A percentile compares a stretch with the other conserved stretches of the same genome.
These are phyloP conservation scores for Leccinum subrobustum DNA, from an alignment of 1,284 basidiomycete genomes.

Conservation along the genomic window DNA sequence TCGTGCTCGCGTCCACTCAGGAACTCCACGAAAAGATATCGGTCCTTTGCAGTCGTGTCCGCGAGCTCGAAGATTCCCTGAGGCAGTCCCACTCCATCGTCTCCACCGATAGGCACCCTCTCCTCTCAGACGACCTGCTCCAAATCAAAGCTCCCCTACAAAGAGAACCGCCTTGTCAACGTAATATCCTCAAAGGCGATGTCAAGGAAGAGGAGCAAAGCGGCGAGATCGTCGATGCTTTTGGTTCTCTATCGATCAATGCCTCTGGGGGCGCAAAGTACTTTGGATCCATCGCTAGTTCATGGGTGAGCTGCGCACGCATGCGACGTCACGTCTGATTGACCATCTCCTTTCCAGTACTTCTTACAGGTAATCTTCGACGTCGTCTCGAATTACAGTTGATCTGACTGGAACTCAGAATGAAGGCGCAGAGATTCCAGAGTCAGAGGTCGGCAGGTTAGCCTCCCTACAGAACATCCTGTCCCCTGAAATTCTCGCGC, in stretches of 20 bases:
- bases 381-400: conserved; percentile 9
- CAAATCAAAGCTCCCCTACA: conserved; percentile 72
- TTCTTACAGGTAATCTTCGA: conserved; percentile 58
- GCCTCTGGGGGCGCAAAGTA: conserved; percentile 69
- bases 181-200: conserved; percentile 26
- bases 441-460: conserved; percentile 47
- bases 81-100: conserved; percentile 56
- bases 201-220: conserved; percentile 60
- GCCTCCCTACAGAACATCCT: conserved; percentile 53
- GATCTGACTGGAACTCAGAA: conserved; percentile 45
- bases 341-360: conserved; percentile 44
- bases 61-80: conserved; percentile 75
- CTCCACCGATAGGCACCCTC: conserved; percentile 62
- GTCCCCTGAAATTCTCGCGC: conserved; percentile 57
- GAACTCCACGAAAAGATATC: conserved; percentile 81
- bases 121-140: conserved; percentile 67
- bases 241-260: conserved; percentile 70
- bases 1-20: conserved; percentile 77
- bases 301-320: conserved; percentile 50
- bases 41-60: conserved; percentile 68
- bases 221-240: conserved; percentile 73
- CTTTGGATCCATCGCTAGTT: conserved; percentile 72
- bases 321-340: not conserved
- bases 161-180: conserved; percentile 44
- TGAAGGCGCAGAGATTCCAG: conserved; percentile 50